These are phyloP conservation scores for Durio zibethinus DNA, from an alignment of 345 rosid genomes.

Conservation along the genomic window DNA sequence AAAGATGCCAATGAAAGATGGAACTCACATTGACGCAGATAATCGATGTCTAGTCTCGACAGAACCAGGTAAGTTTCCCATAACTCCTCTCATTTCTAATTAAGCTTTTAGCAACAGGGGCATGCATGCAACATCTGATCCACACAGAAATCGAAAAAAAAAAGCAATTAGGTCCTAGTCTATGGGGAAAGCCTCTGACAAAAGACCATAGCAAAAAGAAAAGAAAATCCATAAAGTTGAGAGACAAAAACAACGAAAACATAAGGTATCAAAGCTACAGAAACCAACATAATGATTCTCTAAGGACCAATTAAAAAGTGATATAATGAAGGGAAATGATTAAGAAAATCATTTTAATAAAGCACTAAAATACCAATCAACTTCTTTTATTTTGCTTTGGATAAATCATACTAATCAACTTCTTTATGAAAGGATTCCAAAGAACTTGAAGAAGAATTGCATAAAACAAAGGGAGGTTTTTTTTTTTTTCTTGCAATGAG, in stretches of 20 bases:
- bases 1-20: neutral
- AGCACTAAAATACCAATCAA: constrained; percentile 4
- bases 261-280: neutral
- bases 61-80: constrained; percentile 13
- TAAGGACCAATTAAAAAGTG: neutral
- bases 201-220: neutral
- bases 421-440: neutral
- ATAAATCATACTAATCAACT: neutral
- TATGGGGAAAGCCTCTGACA: neutral
- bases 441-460: neutral
- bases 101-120: neutral
- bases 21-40: constrained; percentile 19
- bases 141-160: neutral
- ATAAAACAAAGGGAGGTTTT: neutral
- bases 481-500: neutral
- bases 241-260: neutral
- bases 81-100: constrained; percentile 12
- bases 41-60: constrained; percentile 11
- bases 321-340: neutral
- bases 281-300: neutral
- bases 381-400: neutral
- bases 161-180: neutral
- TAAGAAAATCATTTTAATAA: neutral
- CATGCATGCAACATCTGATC: constrained; percentile 17
- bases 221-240: neutral